A percentile compares a stretch with the other conserved stretches of the same genome.
Conservation (phyloP, 2,329 filamentous ascomycete species). For the Huntiella savannae region DNA sequence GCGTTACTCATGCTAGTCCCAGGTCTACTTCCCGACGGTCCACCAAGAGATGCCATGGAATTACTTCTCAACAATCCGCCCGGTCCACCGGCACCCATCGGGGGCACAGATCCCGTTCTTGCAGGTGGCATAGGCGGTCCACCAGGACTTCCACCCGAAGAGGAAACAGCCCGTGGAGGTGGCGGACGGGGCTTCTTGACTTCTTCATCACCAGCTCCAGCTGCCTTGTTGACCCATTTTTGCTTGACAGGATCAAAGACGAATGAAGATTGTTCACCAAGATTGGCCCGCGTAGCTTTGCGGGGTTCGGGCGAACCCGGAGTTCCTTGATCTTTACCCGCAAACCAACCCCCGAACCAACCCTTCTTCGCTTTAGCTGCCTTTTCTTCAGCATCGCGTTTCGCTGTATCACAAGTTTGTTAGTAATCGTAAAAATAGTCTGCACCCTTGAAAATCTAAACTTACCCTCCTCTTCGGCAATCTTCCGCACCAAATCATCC, state of each 20-base stretch:
- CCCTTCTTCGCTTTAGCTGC: conserved; percentile 34
- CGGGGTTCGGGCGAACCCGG: conserved; percentile 25
- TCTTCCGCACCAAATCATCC: conserved; percentile 68
- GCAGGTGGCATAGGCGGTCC: conserved; percentile 23
- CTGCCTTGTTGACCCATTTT: conserved; percentile 97
- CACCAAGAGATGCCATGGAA: conserved; percentile 6
- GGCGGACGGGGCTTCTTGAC: conserved; percentile 54
- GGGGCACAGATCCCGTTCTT: conserved; percentile 16
- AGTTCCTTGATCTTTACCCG: conserved; percentile 32
- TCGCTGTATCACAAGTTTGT: conserved; percentile 24
- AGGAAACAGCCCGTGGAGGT: conserved; percentile 43
- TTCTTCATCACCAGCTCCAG: conserved; percentile 41
- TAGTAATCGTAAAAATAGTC: not conserved
- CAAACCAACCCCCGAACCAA: conserved; percentile 78
- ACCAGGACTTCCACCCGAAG: conserved; percentile 27
- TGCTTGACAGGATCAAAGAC: conserved; percentile 91
- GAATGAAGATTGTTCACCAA: conserved; percentile 84
- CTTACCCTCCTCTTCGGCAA: conserved; percentile 57
- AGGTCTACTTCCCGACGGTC: conserved; percentile 43
- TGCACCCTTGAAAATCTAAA: conserved; percentile 1
- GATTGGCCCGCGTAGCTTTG: conserved; percentile 73
- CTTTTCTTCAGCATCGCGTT: conserved; percentile 34
- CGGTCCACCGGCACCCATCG: conserved; percentile 14
- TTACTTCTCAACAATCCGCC: conserved; percentile 6
- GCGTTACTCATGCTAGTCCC: conserved; percentile 72